phyloP scores from a whole-genome alignment of 1,139 yeast species.

The Taphrina deformans region DNA sequence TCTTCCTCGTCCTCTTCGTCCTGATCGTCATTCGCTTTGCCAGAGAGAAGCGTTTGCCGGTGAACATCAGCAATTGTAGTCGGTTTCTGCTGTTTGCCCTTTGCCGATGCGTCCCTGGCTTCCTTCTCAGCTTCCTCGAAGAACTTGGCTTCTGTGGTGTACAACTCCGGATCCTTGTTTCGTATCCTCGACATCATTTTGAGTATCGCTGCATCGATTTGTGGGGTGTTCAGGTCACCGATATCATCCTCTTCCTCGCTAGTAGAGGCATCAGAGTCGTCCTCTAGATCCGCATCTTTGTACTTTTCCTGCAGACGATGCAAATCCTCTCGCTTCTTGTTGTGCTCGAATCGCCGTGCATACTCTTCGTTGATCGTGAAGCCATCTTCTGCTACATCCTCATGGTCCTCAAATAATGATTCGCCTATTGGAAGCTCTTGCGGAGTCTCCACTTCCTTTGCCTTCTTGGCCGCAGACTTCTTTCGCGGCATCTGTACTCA shows the following conservation, averaged over 20 bases:
- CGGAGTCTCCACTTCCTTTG: slow-evolving; percentile 53
- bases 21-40: slow-evolving; percentile 54
- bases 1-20: slow-evolving; percentile 44
- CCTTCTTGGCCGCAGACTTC: slow-evolving; percentile 82
- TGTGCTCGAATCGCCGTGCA: slow-evolving; percentile 45
- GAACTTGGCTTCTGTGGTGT: slow-evolving; percentile 54
- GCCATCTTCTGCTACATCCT: slow-evolving; percentile 41
- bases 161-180: slow-evolving; percentile 60
- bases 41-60: slow-evolving; percentile 72
- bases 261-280: slow-evolving; percentile 47
- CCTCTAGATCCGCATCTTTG: slow-evolving; percentile 45
- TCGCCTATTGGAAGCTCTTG: slow-evolving; percentile 25
- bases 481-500: slow-evolving; percentile 71
- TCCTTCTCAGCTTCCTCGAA: slow-evolving; percentile 36
- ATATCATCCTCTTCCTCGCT: slow-evolving; percentile 87
- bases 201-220: slow-evolving; percentile 76
- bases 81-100: slow-evolving; percentile 60
- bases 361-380: slow-evolving; percentile 43
- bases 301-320: slow-evolving; percentile 41
- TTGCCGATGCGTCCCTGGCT: slow-evolving; percentile 21
- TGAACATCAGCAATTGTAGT: slow-evolving; percentile 90
- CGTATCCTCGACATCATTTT: slow-evolving; percentile 70
- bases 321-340: slow-evolving; percentile 45
- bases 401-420: slow-evolving; percentile 36
- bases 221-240: slow-evolving; percentile 84